These are phyloP conservation scores for Torrubiellomyces zombiae DNA, from an alignment of 2,329 filamentous ascomycete species.

Conservation along the genomic window DNA sequence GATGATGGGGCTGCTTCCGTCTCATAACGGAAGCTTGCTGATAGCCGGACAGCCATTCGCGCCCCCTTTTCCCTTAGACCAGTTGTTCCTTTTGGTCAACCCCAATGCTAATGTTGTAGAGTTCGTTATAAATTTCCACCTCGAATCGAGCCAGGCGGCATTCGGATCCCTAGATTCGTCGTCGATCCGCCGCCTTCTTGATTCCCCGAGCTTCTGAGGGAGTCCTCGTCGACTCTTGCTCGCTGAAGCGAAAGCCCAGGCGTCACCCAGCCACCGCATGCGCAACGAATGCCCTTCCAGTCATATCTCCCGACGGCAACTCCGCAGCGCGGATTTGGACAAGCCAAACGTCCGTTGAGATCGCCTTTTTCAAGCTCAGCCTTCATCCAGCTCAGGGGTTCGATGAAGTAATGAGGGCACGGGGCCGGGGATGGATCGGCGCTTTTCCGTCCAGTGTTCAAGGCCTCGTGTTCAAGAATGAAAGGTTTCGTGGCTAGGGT, in stretches of 20 bases:
- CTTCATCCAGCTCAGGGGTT: slow-evolving; percentile 92
- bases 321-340: slow-evolving; percentile 62
- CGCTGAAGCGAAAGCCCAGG: slow-evolving; percentile 78
- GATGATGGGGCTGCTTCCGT: too few relatives aligned
- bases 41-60: too few relatives aligned
- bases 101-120: background rate
- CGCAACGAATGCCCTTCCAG: slow-evolving; percentile 91
- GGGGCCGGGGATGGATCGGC: slow-evolving; percentile 5
- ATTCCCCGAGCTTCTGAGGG: slow-evolving; percentile 11
- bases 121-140: slow-evolving; percentile 18
- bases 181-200: slow-evolving; percentile 6
- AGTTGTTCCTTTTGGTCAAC: background rate
- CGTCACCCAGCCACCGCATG: slow-evolving; percentile 77
- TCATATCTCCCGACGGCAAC: slow-evolving; percentile 83
- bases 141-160: slow-evolving; percentile 29
- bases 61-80: too few relatives aligned
- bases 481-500: slow-evolving; percentile 40
- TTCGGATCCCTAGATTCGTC: slow-evolving; percentile 29
- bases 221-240: slow-evolving; percentile 60
- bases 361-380: slow-evolving; percentile 62
- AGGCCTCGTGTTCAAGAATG: slow-evolving; percentile 41
- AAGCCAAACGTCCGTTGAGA: slow-evolving; percentile 70
- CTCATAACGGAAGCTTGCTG: too few relatives aligned
- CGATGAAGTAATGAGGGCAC: slow-evolving; percentile 81
- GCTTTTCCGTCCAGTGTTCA: slow-evolving; percentile 1